These are phyloP conservation scores for Berberis thunbergii DNA, from an alignment of 164 flowering plant genomes.

Conservation along the genomic window DNA sequence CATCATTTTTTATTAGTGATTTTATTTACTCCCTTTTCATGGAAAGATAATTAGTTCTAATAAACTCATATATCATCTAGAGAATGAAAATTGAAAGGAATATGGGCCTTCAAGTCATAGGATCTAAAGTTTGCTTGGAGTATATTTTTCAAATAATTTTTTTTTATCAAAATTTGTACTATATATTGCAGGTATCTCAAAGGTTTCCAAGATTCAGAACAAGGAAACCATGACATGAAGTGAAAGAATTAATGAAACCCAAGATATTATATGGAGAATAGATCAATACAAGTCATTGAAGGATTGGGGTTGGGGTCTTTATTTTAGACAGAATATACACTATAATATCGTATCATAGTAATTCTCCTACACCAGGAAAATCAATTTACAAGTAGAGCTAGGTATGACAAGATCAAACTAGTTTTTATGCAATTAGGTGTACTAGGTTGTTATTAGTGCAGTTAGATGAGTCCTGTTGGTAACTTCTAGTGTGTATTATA, in stretches of 20 bases:
- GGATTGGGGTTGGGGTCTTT: neutral
- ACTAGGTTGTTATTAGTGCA: neutral
- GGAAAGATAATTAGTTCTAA: no score
- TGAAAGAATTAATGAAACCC: neutral
- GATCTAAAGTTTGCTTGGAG: no score
- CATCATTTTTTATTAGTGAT: neutral
- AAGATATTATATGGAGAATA: neutral
- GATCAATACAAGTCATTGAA: no score
- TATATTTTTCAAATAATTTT: neutral
- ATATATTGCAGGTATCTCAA: conserved; percentile 13
- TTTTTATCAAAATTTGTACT: neutral
- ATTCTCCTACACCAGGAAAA: no score
- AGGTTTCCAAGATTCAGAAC: conserved; percentile 23
- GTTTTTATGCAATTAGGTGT: neutral
- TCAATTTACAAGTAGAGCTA: neutral
- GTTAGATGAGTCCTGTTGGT: neutral
- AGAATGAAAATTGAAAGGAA: no score
- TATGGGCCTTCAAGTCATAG: no score
- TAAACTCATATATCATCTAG: no score
- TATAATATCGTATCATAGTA: no score
- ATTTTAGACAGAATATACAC: neutral
- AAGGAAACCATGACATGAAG: conserved; percentile 11
- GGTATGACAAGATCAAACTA: neutral
- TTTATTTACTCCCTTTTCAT: neutral
- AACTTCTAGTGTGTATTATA: neutral